These are phyloP conservation scores for Solanum sejunctum DNA, from an alignment of 257 asterid species.

Conservation along the genomic window DNA sequence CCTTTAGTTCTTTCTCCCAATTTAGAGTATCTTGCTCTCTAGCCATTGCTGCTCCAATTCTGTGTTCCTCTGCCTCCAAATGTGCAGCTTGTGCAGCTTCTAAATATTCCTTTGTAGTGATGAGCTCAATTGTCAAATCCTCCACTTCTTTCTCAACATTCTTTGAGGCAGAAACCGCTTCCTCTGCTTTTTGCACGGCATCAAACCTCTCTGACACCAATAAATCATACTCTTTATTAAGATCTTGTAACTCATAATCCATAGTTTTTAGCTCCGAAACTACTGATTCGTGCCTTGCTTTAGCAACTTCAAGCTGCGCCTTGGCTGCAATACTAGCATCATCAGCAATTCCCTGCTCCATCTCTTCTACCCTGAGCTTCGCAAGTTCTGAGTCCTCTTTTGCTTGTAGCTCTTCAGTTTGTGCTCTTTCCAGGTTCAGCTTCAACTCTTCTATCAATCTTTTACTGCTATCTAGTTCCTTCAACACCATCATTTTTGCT, in stretches of 20 bases:
- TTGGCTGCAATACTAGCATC: slow-evolving; percentile 83
- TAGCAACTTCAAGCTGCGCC: slow-evolving; percentile 94
- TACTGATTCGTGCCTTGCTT: slow-evolving; percentile 65
- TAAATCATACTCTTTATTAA: slow-evolving; percentile 34
- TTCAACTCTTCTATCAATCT: slow-evolving; percentile 78
- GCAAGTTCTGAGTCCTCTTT: slow-evolving; percentile 92
- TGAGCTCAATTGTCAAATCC: slow-evolving; percentile 76
- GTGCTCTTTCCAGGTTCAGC: slow-evolving; percentile 82
- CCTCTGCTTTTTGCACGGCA: slow-evolving; percentile 53
- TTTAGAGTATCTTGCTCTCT: slow-evolving; percentile 61
- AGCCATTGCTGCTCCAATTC: slow-evolving; percentile 71
- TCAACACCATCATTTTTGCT: slow-evolving; percentile 47
- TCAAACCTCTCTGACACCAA: slow-evolving; percentile 51
- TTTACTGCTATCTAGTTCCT: slow-evolving; percentile 74
- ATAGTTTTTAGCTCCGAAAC: slow-evolving; percentile 47
- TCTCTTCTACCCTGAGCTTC: slow-evolving; percentile 74
- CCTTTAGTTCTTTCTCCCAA: slow-evolving; percentile 72
- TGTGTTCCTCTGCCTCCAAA: slow-evolving; percentile 80
- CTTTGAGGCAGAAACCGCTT: slow-evolving; percentile 38
- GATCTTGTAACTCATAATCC: slow-evolving; percentile 45
- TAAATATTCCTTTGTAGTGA: slow-evolving; percentile 59
- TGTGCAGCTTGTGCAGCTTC: slow-evolving; percentile 83
- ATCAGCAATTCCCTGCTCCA: slow-evolving; percentile 81
- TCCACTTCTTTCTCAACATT: slow-evolving; percentile 79
- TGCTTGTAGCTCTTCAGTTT: slow-evolving; percentile 84